Percentiles rank a stretch among this genome's conserved stretches.
Conservation (phyloP, 2,329 filamentous ascomycete genomes). For the Aspergillus latus region DNA sequence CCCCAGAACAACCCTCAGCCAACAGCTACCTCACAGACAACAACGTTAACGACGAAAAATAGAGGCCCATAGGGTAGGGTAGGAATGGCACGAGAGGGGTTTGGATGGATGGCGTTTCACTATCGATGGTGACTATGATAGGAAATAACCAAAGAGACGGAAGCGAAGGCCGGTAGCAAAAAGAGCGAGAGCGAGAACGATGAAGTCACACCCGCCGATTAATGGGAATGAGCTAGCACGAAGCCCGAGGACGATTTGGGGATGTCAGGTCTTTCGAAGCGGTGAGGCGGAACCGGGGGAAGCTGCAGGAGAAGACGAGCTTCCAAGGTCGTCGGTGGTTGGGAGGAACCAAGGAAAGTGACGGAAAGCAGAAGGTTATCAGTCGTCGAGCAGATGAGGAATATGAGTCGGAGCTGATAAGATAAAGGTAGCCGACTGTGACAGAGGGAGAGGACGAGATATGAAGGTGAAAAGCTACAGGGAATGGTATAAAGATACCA, state of each 20-base stretch:
- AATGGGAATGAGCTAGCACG: not conserved
- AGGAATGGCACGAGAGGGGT: constrained; percentile 5
- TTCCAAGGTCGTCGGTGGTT: constrained; percentile 1
- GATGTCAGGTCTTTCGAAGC: constrained; percentile 12
- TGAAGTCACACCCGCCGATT: not conserved
- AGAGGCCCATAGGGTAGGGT: constrained; percentile 37
- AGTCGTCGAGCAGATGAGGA: not conserved
- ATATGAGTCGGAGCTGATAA: constrained; percentile 6
- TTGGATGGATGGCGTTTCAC: not conserved
- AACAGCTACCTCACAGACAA: constrained; percentile 39
- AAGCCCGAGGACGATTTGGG: not conserved
- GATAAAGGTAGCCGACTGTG: constrained; percentile 7
- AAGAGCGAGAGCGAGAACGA: not conserved
- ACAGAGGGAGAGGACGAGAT: not conserved
- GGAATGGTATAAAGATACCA: constrained; percentile 5
- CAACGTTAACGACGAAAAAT: constrained; percentile 25
- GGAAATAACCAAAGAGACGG: not conserved
- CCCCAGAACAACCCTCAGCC: constrained; percentile 30
- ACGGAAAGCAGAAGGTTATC: constrained; percentile 1
- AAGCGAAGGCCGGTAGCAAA: not conserved
- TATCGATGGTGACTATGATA: constrained; percentile 2
- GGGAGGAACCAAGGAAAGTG: constrained; percentile 1
- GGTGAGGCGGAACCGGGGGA: constrained; percentile 22
- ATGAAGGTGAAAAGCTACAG: constrained; percentile 1
- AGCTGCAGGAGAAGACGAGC: constrained; percentile 8